A percentile compares a stretch with the other conserved stretches of the same genome.
phyloP scores from a whole-genome alignment of 345 rosid species.

The Rhizophora mangle region DNA sequence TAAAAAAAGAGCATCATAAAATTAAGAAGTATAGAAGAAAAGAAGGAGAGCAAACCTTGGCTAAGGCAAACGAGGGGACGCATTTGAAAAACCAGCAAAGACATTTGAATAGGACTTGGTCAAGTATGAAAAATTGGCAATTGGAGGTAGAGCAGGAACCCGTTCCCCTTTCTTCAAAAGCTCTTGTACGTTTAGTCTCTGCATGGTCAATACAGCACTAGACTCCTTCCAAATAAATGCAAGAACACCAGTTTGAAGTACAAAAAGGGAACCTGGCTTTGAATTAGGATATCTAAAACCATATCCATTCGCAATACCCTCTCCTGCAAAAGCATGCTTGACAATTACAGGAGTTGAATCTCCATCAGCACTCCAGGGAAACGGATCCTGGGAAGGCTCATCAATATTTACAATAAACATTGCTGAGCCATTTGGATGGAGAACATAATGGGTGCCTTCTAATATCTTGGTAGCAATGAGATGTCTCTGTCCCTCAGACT shows the following conservation, averaged over 20 bases:
- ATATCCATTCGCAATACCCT: constrained; percentile 83
- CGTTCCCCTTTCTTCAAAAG: constrained; percentile 73
- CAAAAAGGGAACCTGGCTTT: constrained; percentile 77
- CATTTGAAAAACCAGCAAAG: constrained; percentile 55
- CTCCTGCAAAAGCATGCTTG: constrained; percentile 58
- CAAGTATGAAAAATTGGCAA: constrained; percentile 64
- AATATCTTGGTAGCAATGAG: constrained; percentile 84
- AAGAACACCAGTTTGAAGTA: constrained; percentile 59
- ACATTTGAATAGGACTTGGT: constrained; percentile 82
- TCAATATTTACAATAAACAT: constrained; percentile 75
- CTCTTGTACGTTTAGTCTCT: constrained; percentile 61
- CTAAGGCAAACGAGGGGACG: constrained; percentile 37
- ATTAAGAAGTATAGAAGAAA: too few species aligned
- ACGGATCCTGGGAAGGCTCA: constrained; percentile 56
- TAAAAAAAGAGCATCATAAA: too few species aligned
- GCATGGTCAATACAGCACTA: constrained; percentile 60
- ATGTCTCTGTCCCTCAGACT: constrained; percentile 44
- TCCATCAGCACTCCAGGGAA: constrained; percentile 69
- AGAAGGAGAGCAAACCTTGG: constrained; percentile 37
- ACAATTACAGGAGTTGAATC: constrained; percentile 43
- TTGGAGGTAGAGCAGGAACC: constrained; percentile 60
- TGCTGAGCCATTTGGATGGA: constrained; percentile 86
- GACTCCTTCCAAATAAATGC: constrained; percentile 88
- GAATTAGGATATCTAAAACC: constrained; percentile 89
- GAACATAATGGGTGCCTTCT: constrained; percentile 82